Evolutionary conservation across 2,329 filamentous ascomycete species (phyloP).

Genomic region (Aspergillus tamarii): DNA sequence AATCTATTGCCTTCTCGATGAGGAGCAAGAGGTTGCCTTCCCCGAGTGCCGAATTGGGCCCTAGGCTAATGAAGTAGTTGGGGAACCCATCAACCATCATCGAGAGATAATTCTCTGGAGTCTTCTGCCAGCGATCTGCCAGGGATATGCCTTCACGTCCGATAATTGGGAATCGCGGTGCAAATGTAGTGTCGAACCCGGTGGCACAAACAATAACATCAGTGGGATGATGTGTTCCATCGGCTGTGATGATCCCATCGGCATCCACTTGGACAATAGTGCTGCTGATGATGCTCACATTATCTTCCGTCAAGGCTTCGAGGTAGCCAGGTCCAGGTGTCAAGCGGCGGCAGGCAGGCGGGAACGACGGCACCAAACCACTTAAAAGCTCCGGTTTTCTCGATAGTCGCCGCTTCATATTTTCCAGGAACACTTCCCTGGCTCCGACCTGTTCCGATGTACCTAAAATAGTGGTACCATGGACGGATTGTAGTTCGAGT

Average conservation of each 20-base stretch:
- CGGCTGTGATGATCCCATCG: slow-evolving; percentile 37
- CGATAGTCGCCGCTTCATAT: slow-evolving; percentile 38
- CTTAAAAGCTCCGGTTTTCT: slow-evolving; percentile 40
- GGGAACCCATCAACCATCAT: slow-evolving; percentile 38
- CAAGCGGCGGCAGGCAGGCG: slow-evolving; percentile 41
- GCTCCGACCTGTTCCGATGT: slow-evolving; percentile 32
- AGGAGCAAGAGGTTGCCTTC: slow-evolving; percentile 39
- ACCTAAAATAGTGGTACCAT: slow-evolving; percentile 32
- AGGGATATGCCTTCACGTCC: slow-evolving; percentile 33
- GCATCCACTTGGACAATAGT: slow-evolving; percentile 51
- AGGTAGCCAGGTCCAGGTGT: slow-evolving; percentile 55
- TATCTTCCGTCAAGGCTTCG: slow-evolving; percentile 63
- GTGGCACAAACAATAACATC: slow-evolving; percentile 45
- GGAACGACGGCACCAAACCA: slow-evolving; percentile 40
- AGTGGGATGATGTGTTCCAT: slow-evolving; percentile 36
- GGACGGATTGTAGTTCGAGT: slow-evolving; percentile 36
- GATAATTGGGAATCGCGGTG: slow-evolving; percentile 39
- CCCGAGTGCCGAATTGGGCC: slow-evolving; percentile 37
- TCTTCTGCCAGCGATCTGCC: slow-evolving; percentile 34
- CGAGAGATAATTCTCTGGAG: slow-evolving; percentile 41
- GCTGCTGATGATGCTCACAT: slow-evolving; percentile 62
- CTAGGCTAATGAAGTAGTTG: slow-evolving; percentile 39
- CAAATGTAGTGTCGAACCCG: slow-evolving; percentile 41
- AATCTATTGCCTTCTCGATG: slow-evolving; percentile 38
- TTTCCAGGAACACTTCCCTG: slow-evolving; percentile 28